These are phyloP conservation scores for Coemansia sp. DNA, from an alignment of 192 early-diverging fungal genomes.

Conservation along the genomic window DNA sequence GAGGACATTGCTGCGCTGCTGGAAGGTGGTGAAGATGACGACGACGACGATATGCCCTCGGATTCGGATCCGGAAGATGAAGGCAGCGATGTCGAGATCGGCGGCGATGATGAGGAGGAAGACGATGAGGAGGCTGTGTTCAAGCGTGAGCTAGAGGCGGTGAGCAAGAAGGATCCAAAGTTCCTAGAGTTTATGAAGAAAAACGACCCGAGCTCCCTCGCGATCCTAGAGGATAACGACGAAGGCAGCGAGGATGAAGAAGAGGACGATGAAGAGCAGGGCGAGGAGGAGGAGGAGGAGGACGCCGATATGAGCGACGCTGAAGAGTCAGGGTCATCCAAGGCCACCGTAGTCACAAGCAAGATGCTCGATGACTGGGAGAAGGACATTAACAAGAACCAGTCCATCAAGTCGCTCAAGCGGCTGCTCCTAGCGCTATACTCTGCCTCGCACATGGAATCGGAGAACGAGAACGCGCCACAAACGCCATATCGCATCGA, in stretches of 20 bases:
- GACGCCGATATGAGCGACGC: slow-evolving; percentile 51
- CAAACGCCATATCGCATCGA: slow-evolving; percentile 73
- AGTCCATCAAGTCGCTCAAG: slow-evolving; percentile 72
- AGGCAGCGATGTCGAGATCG: slow-evolving; percentile 50
- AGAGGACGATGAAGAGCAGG: slow-evolving; percentile 51
- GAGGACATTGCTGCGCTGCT: slow-evolving; percentile 31
- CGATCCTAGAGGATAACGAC: slow-evolving; percentile 68
- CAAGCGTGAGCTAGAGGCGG: slow-evolving; percentile 80
- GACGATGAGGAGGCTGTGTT: slow-evolving; percentile 68
- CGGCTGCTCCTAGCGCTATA: slow-evolving; percentile 84
- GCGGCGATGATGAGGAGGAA: slow-evolving; percentile 59
- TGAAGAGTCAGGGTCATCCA: slow-evolving; percentile 38
- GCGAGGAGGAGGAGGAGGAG: slow-evolving; percentile 12
- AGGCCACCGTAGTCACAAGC: slow-evolving; percentile 62
- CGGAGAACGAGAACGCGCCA: slow-evolving; percentile 60
- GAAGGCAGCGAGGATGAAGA: slow-evolving; percentile 46
- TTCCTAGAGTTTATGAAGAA: slow-evolving; percentile 92
- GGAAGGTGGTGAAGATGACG: slow-evolving; percentile 29
- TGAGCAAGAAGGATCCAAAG: slow-evolving; percentile 86
- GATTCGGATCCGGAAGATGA: slow-evolving; percentile 37
- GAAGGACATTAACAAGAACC: slow-evolving; percentile 57
- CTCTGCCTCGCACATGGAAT: slow-evolving; percentile 75
- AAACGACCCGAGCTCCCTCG: slow-evolving; percentile 82
- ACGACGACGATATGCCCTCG: slow-evolving; percentile 28
- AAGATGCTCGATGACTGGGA: slow-evolving; percentile 80